Evolutionary conservation across 805 yeast species (phyloP), one percentile per base, ranked within the genome.

Genomic region (Diddensiella santjacobensis): DNA sequence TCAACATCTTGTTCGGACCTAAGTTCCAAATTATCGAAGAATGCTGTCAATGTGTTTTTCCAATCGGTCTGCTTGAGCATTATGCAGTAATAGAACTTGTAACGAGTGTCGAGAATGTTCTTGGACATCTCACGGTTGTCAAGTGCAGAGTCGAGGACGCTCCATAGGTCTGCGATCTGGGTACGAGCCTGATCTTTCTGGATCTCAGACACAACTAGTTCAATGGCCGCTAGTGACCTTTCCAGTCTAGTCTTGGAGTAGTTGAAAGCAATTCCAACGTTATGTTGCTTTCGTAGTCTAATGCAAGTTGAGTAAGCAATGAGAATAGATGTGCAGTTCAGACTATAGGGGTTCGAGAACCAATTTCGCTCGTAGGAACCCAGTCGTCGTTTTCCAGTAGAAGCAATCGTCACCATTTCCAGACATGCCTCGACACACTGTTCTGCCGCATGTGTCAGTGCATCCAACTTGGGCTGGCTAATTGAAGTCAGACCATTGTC

Each of bases 351-450:
- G 15, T 35, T 35, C 10, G 38, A 35, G 15, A 35, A 35, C 38
- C 38, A 35, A 17, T 35, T 35, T 35, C 38, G 38, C 38, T 35
- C 38, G 18, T 35, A 35, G 15, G 15, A 8, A 15, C 38, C 38
- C 18, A 35, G 15, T 17, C 8, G 8, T 17, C 15, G 17, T 8
- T 8, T 13, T 8, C 17, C 38, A 10, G 10, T 8, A n/a, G 15
- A n/a, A 6, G 38, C 38, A 6, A 13, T n/a, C 8, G 15, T 8
- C 6, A 35, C 20, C 15, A n/a, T 35, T 13, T 17, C 20, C 20
- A 35, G 15, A n/a, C 17, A 13, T 6, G 20, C 38, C 6, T 13
- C 38, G 18, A 35, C 38, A 17, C 38, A 35, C 15, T 35, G 8
- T 17, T 35, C 38, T 35, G 38, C 15, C 8, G 20, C 38, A 17